Conservation (phyloP, 192 early-diverging fungal species). For the Entrophospora sp. region DNA sequence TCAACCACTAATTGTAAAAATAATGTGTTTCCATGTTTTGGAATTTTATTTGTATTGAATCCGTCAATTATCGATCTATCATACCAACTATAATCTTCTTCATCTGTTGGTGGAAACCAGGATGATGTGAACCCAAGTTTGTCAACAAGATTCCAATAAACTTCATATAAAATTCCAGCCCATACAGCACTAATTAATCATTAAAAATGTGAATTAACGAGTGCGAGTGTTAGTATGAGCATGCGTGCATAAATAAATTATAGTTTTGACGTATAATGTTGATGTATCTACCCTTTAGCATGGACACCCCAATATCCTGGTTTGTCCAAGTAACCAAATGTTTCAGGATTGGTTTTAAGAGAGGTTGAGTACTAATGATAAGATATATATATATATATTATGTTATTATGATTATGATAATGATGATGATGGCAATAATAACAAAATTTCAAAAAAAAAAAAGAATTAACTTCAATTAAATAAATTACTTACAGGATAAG, state of each 20-base stretch:
- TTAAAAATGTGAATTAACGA: neutral
- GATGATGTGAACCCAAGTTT: constrained; percentile 45
- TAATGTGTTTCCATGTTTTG: constrained; percentile 58
- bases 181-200: constrained; percentile 51
- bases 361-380: constrained; percentile 65
- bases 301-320: constrained; percentile 91
- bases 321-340: constrained; percentile 65
- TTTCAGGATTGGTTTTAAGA: constrained; percentile 66
- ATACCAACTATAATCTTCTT: neutral
- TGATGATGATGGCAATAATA: no score
- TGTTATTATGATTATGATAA: no score
- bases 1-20: constrained; percentile 63
- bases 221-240: neutral
- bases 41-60: constrained; percentile 25
- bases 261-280: neutral
- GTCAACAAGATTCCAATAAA: constrained; percentile 64
- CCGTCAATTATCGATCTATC: neutral
- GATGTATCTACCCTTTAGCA: constrained; percentile 61
- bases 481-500: constrained; percentile 40
- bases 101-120: constrained; percentile 40
- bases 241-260: no score
- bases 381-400: constrained; percentile 10
- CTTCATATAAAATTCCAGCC: constrained; percentile 88
- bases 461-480: neutral
- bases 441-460: constrained; percentile 5